A percentile compares a stretch with the other conserved stretches of the same genome.
phyloP scores from a whole-genome alignment of 2,329 filamentous ascomycete species.

The Akanthomyces lecanii region DNA sequence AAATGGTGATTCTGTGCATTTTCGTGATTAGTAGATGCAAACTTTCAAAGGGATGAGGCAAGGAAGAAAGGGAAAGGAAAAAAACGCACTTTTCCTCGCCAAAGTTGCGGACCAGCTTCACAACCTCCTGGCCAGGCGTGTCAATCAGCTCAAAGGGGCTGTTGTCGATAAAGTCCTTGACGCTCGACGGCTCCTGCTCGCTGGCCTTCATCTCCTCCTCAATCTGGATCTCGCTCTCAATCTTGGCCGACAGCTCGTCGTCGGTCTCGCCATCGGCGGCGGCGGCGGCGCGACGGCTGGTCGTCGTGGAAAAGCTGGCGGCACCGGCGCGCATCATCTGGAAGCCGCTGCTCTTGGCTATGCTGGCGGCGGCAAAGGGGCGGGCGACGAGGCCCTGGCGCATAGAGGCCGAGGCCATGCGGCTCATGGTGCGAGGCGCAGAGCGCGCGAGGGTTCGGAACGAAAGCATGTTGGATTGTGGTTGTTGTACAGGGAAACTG shows the following conservation, averaged over 20 bases:
- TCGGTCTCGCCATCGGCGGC: slow-evolving; percentile 51
- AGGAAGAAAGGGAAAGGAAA: background rate
- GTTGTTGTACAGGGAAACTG: background rate
- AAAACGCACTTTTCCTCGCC: slow-evolving; percentile 77
- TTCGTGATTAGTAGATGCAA: background rate
- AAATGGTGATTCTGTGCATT: slow-evolving; percentile 37
- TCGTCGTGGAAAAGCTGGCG: slow-evolving; percentile 46
- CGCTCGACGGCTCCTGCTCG: slow-evolving; percentile 67
- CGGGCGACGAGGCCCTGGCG: slow-evolving; percentile 47
- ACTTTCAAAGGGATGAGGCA: no score
- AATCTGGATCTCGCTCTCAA: slow-evolving; percentile 76
- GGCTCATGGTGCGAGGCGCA: slow-evolving; percentile 59
- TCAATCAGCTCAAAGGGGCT: slow-evolving; percentile 81
- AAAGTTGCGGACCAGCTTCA: slow-evolving; percentile 76
- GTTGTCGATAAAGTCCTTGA: slow-evolving; percentile 86
- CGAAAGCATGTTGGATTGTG: slow-evolving; percentile 56
- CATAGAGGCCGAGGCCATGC: slow-evolving; percentile 49
- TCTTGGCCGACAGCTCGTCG: slow-evolving; percentile 78
- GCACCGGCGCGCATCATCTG: slow-evolving; percentile 31
- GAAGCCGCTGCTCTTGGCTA: slow-evolving; percentile 24
- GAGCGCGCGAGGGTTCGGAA: slow-evolving; percentile 62
- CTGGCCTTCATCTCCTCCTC: slow-evolving; percentile 76
- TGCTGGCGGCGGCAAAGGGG: slow-evolving; percentile 34
- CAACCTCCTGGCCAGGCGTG: slow-evolving; percentile 78
- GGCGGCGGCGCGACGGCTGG: slow-evolving; percentile 36